phyloP scores from a whole-genome alignment of 139 green algal species.

The Auxenochlorella pyrenoidosa region DNA sequence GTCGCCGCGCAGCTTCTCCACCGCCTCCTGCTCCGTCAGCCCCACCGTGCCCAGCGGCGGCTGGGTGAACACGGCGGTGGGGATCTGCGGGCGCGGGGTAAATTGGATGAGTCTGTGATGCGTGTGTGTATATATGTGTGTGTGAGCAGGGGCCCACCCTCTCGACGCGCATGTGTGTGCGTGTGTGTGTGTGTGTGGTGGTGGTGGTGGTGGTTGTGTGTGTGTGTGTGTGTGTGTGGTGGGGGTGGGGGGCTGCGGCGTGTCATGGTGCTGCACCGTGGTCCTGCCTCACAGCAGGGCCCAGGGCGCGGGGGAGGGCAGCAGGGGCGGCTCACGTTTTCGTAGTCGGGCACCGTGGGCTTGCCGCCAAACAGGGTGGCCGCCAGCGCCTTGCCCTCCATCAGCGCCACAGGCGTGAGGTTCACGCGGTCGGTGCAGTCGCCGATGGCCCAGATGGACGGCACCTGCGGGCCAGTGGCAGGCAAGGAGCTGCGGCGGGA shows the following conservation, averaged over 20 bases:
- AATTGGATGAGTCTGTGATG: too few relatives aligned
- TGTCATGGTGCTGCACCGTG: conserved; percentile 87
- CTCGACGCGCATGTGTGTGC: too few relatives aligned
- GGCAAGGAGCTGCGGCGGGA: background rate
- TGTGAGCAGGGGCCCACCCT: too few relatives aligned
- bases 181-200: too few relatives aligned
- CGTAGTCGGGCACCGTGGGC: conserved; percentile 87
- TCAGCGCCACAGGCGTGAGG: conserved; percentile 96
- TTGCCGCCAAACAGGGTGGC: conserved; percentile 85
- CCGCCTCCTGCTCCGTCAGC: conserved; percentile 89
- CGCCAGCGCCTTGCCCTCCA: conserved; percentile 97
- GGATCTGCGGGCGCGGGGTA: conserved; percentile 56
- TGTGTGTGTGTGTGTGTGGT: too few relatives aligned
- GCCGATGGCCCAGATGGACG: conserved; percentile 93
- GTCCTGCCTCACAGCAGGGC: conserved; percentile 58
- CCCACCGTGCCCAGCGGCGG: conserved; percentile 93
- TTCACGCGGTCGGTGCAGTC: conserved; percentile 96
- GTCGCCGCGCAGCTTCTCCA: conserved; percentile 69
- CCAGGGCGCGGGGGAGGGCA: background rate
- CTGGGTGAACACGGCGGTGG: conserved; percentile 90
- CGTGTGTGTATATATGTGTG: too few relatives aligned
- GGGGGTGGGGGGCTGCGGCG: conserved; percentile 43
- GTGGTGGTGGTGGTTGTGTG: too few relatives aligned
- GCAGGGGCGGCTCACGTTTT: background rate
- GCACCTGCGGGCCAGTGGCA: conserved; percentile 41